Conservation (phyloP, 2,329 filamentous ascomycete genomes). For the Botrytis tulipae region DNA sequence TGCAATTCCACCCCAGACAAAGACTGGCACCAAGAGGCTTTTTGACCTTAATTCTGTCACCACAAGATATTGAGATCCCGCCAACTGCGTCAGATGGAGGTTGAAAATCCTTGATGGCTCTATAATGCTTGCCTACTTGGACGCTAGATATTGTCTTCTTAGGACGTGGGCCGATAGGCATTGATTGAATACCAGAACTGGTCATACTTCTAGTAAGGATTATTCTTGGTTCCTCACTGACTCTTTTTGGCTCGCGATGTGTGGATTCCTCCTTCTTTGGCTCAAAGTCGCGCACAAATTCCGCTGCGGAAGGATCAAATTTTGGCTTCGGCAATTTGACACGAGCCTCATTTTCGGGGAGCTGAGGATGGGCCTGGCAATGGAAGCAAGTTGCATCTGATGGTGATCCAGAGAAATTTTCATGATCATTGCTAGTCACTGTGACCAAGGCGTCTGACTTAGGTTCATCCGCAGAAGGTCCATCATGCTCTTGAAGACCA, state of each 20-base stretch:
- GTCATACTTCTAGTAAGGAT: background rate
- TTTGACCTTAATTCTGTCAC: constrained; percentile 28
- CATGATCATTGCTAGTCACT: background rate
- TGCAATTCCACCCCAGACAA: constrained; percentile 28
- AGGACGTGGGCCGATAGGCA: background rate
- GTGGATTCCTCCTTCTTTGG: constrained; percentile 28
- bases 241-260: background rate
- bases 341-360: background rate
- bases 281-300: constrained; percentile 26
- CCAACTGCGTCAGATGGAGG: background rate
- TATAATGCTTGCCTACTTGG: constrained; percentile 16
- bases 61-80: constrained; percentile 24
- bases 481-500: background rate
- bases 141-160: background rate
- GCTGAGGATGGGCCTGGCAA: background rate
- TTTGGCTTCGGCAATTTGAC: constrained; percentile 18
- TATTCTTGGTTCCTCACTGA: constrained; percentile 13
- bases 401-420: background rate
- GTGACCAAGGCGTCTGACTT: background rate
- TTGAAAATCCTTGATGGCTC: background rate
- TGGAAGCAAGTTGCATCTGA: background rate
- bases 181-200: background rate
- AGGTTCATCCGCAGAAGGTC: background rate
- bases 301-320: constrained; percentile 22
- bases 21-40: constrained; percentile 29